These are phyloP conservation scores for Avena insularis DNA, from an alignment of 176 grass and related monocot species.

Conservation along the genomic window DNA sequence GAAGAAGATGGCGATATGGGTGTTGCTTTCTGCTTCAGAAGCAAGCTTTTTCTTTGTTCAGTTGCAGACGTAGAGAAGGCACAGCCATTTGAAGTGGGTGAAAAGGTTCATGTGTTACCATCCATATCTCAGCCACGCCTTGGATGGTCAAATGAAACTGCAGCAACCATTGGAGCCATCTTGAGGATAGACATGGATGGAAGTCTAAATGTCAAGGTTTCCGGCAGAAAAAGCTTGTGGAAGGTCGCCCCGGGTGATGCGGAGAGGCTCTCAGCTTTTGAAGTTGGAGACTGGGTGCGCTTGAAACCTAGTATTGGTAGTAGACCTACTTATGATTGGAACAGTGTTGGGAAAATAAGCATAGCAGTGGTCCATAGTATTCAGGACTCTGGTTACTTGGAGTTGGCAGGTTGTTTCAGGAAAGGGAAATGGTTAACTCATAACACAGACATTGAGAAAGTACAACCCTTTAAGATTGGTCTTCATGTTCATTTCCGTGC, in stretches of 20 bases:
- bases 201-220: conserved; percentile 94
- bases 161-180: conserved; percentile 91
- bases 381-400: conserved; percentile 95
- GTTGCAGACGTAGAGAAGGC: conserved; percentile 92
- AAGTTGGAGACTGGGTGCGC: conserved; percentile 97
- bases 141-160: conserved; percentile 96
- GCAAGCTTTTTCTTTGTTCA: conserved; percentile 86
- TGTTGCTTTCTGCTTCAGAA: conserved; percentile 92
- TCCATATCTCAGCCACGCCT: conserved; percentile 89
- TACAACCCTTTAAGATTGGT: conserved; percentile 80
- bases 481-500: conserved; percentile 78
- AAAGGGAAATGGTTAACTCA: conserved; percentile 96
- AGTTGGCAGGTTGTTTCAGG: conserved; percentile 93
- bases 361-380: conserved; percentile 96
- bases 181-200: conserved; percentile 98
- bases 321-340: conserved; percentile 97
- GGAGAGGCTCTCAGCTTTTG: conserved; percentile 96
- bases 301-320: conserved; percentile 75
- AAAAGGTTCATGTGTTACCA: conserved; percentile 91
- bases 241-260: conserved; percentile 99
- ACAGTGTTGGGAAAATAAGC: conserved; percentile 81
- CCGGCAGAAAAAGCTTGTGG: conserved; percentile 90
- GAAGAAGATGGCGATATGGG: conserved; percentile 98
- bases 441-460: conserved; percentile 93
- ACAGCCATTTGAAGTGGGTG: conserved; percentile 80